Base-by-base conservation (phyloP, 352 stramenopile species). In the Globisporangium mamillatum region DNA sequence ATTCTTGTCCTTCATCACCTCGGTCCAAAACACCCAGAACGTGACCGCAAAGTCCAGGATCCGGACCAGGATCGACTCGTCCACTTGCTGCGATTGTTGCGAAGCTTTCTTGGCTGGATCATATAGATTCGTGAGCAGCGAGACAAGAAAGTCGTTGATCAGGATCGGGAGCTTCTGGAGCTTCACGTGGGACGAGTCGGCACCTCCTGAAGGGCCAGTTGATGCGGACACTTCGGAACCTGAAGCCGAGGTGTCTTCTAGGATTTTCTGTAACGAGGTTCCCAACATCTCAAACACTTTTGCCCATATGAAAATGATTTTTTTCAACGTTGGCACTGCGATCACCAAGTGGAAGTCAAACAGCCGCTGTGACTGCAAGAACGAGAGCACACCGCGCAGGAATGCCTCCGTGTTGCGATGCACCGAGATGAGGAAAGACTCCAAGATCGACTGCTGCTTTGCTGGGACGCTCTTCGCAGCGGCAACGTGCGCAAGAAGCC, bases 361-460 rank as follows among this genome's bases (percentile, higher is more conserved):
- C 10, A 91, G 63, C 2, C 84, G 70, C 75, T 90, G 77, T 4
- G 76, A 86, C 66, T 93, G 85, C 18, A 95, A 75, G 50, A 93
- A 75, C 27, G 72, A 88, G 53, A 93, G 71, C 27, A 91, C 63
- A 9, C 88, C 84, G 32, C 88, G 80, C 66, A 95, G 67, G 67
- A 89, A 93, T 0, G 88, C 81, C 46, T 95, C 88, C 0, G 86
- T 76, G 65, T 90, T 91, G 36, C 86, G 75, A 57, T 93, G 82
- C 44, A 90, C 82, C 38, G 75, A 74, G 60, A 95, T 79, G 4
- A 93, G 63, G 38, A 91, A 73, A 10, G 82, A 79, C 32, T 95
- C 85, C 9, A 95, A 59, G 3, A 81, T 69, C n/a, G 86, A 80
- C 14, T 83, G 75, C 4, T 78, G 44, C 64, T 86, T 79, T 22